Percentiles rank a stretch among this genome's conserved stretches.
Evolutionary conservation across 768 basidiomycete genomes (phyloP).

Genomic region (Asterophora lycoperdoides): DNA sequence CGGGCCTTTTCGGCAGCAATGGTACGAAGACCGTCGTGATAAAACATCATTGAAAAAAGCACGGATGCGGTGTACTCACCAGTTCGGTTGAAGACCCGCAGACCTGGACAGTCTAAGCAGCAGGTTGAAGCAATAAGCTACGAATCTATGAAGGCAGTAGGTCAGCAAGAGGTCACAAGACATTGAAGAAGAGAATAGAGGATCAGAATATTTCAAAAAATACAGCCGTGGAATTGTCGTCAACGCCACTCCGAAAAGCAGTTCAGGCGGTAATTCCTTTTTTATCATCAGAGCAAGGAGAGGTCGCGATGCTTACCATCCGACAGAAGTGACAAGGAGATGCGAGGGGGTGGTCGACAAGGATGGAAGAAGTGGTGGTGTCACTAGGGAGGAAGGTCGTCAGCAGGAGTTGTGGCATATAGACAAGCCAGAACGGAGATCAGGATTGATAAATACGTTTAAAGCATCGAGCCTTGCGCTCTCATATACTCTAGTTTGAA

Average conservation of each 20-base stretch:
- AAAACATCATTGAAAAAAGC: constrained; percentile 53
- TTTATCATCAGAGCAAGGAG: constrained; percentile 47
- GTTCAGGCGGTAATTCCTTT: constrained; percentile 88
- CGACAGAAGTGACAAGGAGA: neutral
- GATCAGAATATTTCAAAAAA: constrained; percentile 58
- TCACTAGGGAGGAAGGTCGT: neutral
- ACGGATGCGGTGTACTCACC: constrained; percentile 29
- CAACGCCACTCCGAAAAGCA: constrained; percentile 41
- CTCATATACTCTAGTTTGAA: constrained; percentile 97
- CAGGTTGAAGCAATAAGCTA: neutral
- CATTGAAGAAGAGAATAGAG: neutral
- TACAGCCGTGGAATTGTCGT: constrained; percentile 84
- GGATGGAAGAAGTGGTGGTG: neutral
- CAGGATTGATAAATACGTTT: constrained; percentile 55
- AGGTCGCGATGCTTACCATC: constrained; percentile 32
- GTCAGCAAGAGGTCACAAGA: neutral
- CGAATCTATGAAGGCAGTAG: constrained; percentile 7
- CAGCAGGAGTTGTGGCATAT: neutral
- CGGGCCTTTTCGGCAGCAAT: constrained; percentile 84
- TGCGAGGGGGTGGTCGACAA: neutral
- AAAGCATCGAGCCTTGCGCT: constrained; percentile 67
- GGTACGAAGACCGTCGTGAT: constrained; percentile 95
- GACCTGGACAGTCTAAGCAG: too few species aligned
- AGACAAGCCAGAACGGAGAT: constrained; percentile 21
- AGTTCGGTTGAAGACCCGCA: neutral